Conservation (phyloP, 345 rosid species). For the Brassica napus region DNA sequence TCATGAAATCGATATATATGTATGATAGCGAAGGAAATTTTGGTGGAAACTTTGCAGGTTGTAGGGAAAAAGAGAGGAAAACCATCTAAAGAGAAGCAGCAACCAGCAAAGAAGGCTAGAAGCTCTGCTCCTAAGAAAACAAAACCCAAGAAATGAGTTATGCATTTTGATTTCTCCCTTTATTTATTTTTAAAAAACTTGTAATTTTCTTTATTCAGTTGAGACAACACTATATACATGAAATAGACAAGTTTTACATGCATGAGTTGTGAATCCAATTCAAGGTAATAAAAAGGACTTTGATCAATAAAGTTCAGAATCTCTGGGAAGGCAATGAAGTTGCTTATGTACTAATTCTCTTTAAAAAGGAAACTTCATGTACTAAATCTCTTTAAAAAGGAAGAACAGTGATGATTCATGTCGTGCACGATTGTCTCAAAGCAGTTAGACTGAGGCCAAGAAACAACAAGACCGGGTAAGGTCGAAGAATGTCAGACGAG, state of each 20-base stretch:
- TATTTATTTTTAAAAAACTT: not conserved
- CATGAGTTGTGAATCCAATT: slow-evolving; percentile 22
- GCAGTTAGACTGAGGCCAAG: slow-evolving; percentile 42
- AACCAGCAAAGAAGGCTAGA: slow-evolving; percentile 56
- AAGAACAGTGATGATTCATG: slow-evolving; percentile 20
- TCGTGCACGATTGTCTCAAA: slow-evolving; percentile 12
- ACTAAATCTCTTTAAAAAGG: not conserved
- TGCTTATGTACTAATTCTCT: not conserved
- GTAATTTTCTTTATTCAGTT: slow-evolving; percentile 1
- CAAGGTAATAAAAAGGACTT: slow-evolving; percentile 6
- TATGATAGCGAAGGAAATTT: not conserved
- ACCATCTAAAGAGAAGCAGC: slow-evolving; percentile 57
- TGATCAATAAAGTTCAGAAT: not conserved
- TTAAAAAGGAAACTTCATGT: slow-evolving; percentile 9
- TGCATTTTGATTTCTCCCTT: not conserved
- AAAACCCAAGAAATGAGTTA: slow-evolving; percentile 45
- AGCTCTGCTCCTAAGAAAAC: slow-evolving; percentile 44
- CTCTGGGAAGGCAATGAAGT: not conserved
- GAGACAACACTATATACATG: slow-evolving; percentile 18
- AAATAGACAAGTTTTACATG: slow-evolving; percentile 14
- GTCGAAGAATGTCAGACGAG: slow-evolving; percentile 47
- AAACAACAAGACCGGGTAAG: slow-evolving; percentile 38
- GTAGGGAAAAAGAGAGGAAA: slow-evolving; percentile 58
- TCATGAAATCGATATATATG: not conserved
- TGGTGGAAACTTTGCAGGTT: slow-evolving; percentile 48